Evolutionary conservation across 2,329 filamentous ascomycete genomes (phyloP).

Genomic region (Lachnellula cervina): DNA sequence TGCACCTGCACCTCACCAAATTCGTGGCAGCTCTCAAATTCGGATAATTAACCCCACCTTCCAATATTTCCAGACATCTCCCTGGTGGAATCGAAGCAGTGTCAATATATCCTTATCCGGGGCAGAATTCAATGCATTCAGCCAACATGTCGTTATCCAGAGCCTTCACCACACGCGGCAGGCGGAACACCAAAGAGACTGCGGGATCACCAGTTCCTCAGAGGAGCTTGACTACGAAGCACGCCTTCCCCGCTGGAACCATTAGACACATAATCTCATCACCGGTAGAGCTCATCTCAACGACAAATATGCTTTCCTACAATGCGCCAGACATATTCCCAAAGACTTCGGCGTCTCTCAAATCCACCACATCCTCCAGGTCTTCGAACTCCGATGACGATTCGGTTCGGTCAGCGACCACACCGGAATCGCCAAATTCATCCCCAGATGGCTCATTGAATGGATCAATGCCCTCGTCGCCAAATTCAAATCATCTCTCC

Average conservation of each 20-base stretch:
- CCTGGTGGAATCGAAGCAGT: constrained; percentile 7
- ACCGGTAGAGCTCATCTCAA: constrained; percentile 82
- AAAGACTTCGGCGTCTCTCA: constrained; percentile 12
- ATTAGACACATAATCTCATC: constrained; percentile 70
- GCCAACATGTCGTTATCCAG: constrained; percentile 54
- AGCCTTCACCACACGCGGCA: constrained; percentile 60
- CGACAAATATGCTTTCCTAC: constrained; percentile 94
- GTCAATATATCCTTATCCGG: constrained; percentile 9
- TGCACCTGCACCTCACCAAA: constrained; percentile 12
- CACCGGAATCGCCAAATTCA: constrained; percentile 35
- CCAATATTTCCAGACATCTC: constrained; percentile 2
- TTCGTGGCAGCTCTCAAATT: constrained; percentile 10
- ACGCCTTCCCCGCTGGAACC: constrained; percentile 20
- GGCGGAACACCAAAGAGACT: constrained; percentile 52
- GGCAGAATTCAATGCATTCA: constrained; percentile 10
- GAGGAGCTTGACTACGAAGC: constrained; percentile 27
- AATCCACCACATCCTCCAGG: constrained; percentile 27
- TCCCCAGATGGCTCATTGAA: constrained; percentile 42
- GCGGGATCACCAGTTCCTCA: constrained; percentile 20
- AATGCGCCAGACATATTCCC: constrained; percentile 77
- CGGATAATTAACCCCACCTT: constrained; percentile 22
- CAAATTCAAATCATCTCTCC: constrained; percentile 62
- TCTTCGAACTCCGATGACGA: constrained; percentile 60
- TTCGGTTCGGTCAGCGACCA: constrained; percentile 58
- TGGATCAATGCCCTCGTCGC: constrained; percentile 42